These are phyloP conservation scores for Parsonsia alboflavescens DNA, from an alignment of 257 asterid species.

Conservation along the genomic window DNA sequence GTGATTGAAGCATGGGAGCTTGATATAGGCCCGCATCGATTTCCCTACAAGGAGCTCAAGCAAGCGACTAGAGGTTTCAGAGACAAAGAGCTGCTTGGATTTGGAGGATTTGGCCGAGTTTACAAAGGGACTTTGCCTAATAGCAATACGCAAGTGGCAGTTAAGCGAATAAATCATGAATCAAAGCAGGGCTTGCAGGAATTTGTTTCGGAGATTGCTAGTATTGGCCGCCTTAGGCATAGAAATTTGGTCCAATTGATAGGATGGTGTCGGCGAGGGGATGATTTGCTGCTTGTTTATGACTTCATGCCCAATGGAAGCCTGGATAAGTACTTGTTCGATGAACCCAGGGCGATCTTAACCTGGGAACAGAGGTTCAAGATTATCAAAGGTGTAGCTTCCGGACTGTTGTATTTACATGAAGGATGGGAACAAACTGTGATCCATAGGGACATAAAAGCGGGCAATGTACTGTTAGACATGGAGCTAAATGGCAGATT, in stretches of 20 bases:
- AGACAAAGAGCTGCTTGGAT: conserved; percentile 55
- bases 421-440: conserved; percentile 79
- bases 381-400: conserved; percentile 60
- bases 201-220: conserved; percentile 49
- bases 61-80: conserved; percentile 60
- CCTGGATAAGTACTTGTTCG: conserved; percentile 53
- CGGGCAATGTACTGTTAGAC: conserved; percentile 64
- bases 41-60: conserved; percentile 52
- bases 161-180: conserved; percentile 50
- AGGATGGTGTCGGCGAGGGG: conserved; percentile 57
- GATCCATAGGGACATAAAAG: conserved; percentile 72
- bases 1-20: conserved; percentile 64
- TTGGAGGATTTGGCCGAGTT: conserved; percentile 74
- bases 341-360: conserved; percentile 34
- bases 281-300: conserved; percentile 58
- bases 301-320: conserved; percentile 83
- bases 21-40: conserved; percentile 62
- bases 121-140: conserved; percentile 54
- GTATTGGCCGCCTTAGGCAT: conserved; percentile 67
- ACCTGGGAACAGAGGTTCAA: conserved; percentile 67
- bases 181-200: conserved; percentile 56
- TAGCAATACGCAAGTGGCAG: conserved; percentile 43
- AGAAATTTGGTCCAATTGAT: conserved; percentile 53
- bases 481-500: conserved; percentile 49
- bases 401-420: conserved; percentile 53